Conservation (phyloP, 768 basidiomycete genomes). For the Trametes maxima region DNA sequence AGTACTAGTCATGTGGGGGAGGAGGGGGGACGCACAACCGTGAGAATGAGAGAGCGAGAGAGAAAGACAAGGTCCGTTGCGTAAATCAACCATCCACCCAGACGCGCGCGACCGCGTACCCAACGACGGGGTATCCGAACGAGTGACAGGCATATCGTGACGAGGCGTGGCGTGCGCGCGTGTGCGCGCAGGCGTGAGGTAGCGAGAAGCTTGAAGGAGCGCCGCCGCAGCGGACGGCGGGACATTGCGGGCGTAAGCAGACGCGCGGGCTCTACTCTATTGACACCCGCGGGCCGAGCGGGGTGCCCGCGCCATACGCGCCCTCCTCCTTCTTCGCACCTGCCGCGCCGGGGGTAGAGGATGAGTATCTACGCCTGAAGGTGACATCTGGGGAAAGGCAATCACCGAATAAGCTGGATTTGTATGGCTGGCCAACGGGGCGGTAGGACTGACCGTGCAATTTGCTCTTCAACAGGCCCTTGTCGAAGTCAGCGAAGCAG, state of each 20-base stretch:
- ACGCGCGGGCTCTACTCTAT: conserved; percentile 60
- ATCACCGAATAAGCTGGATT: conserved; percentile 41
- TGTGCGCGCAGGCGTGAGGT: background rate
- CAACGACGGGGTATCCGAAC: conserved; percentile 3
- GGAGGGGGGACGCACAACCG: background rate
- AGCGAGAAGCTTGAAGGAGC: background rate
- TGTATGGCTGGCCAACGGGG: conserved; percentile 33
- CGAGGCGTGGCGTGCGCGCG: conserved; percentile 3
- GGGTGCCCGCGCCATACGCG: conserved; percentile 54
- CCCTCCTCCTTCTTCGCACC: conserved; percentile 46
- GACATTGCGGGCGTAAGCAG: background rate
- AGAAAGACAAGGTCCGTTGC: background rate
- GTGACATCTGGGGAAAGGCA: conserved; percentile 49
- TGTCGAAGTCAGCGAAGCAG: conserved; percentile 82
- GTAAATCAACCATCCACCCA: conserved; percentile 14
- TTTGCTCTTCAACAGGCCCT: conserved; percentile 75
- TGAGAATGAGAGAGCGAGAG: background rate
- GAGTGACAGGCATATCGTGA: conserved; percentile 6
- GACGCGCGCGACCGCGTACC: background rate
- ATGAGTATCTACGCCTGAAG: conserved; percentile 47
- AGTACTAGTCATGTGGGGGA: background rate
- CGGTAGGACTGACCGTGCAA: conserved; percentile 63
- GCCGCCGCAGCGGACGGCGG: background rate
- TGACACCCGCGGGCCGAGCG: conserved; percentile 66
- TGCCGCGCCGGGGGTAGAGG: conserved; percentile 30